Conservation (phyloP, 129 eudicot species). For the Deinandra increscens region DNA sequence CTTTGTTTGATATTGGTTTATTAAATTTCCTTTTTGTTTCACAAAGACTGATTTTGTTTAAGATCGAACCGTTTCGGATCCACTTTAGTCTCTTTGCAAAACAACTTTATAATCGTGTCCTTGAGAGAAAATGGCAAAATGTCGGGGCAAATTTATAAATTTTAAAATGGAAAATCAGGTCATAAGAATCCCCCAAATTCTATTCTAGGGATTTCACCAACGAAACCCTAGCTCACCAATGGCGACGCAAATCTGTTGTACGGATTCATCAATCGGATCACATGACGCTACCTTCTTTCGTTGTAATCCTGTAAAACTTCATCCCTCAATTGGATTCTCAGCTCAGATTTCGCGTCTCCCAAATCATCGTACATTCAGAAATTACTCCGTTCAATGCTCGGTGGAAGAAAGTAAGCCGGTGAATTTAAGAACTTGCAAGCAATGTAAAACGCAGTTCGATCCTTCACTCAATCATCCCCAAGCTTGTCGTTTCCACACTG, state of each 20-base stretch:
- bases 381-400: conserved; percentile 50
- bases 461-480: conserved; percentile 72
- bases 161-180: too few species aligned
- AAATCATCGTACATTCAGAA: conserved; percentile 13
- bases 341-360: conserved; percentile 12
- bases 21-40: too few species aligned
- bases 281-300: conserved; percentile 6
- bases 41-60: too few species aligned
- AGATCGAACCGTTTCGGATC: too few species aligned
- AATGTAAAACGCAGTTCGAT: conserved; percentile 90
- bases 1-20: too few species aligned
- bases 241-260: conserved; percentile 35
- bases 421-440: conserved; percentile 73
- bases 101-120: too few species aligned
- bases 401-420: conserved; percentile 29
- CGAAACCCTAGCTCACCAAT: conserved; percentile 20
- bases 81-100: too few species aligned
- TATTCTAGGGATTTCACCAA: conserved; percentile 6
- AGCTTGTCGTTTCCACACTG: conserved; percentile 91
- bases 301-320: background rate
- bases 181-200: conserved; percentile 42
- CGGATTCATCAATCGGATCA: conserved; percentile 26
- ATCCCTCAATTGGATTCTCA: conserved; percentile 6
- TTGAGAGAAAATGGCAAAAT: too few species aligned
- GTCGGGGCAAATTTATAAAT: too few species aligned